Base-by-base conservation (phyloP, 495 filamentous ascomycete genomes). In the Neurospora intermedia region DNA sequence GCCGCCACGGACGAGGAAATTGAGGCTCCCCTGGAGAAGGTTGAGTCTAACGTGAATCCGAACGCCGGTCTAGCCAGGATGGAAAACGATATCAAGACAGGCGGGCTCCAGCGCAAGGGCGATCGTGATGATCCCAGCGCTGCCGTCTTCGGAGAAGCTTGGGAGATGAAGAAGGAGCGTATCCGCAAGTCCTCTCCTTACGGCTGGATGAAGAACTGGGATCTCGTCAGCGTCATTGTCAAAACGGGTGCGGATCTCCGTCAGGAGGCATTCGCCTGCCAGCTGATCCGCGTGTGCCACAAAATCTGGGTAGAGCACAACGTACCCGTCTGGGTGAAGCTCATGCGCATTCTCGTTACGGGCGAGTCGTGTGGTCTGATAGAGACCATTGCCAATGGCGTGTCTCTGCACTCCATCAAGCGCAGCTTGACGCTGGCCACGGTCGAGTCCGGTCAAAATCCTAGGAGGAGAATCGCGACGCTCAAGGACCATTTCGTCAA, bases 61-160 rank as follows among this genome's bases (percentile, higher is more conserved):
- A 90, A 86, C 46, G 90, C 91, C 59, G 91, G 91, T 72, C 89
- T 89, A 39, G 91, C 90, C 43, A 84, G 91, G 75, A 93, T 93
- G 91, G 91, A 93, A 80, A 93, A 93, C 79, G 91, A 93, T 78
- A 84, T 90, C 78, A 92, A 91, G 82, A 93, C 91, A 23, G 91
- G 91, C 70, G 91, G 91, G 39, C 87, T 93, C 6, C 89, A 89
- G 76, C 88, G 90, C 41, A 90, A 91, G 77, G 91, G 91, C 20
- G 91, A 93, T 77, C 88, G 91, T 38, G 91, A 93, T 75, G 91
- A 93, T 77, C 91, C 91, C n/a, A 91, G 89, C 74, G 91, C 91
- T 35, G 91, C 91, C 11, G 92, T 91, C 7, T 93, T 93, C 76
- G 91, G 91, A 70, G 91, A 93, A 79, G 91, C 90, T 54, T 93